Evolutionary conservation across 139 green algal species (phyloP).

Genomic region (Volvox reticuliferus): DNA sequence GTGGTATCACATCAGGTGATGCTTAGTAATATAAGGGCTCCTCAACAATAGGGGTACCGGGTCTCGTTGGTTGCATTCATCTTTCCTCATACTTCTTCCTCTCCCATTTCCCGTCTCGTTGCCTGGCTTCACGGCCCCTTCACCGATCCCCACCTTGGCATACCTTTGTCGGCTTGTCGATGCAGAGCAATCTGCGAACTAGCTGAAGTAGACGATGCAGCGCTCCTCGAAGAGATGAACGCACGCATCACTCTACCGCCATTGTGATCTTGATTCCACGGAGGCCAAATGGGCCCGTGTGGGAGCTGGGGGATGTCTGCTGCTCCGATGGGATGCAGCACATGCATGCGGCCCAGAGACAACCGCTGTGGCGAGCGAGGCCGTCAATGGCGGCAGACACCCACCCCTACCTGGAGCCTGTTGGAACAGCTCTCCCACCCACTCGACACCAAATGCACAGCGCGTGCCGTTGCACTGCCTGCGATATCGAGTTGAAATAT

Average conservation of each 20-base stretch:
- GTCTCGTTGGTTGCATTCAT: no score
- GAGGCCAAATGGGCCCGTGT: not conserved
- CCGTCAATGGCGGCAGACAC: not conserved
- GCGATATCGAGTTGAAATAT: no score
- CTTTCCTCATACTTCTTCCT: no score
- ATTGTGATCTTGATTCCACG: not conserved
- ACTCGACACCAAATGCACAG: no score
- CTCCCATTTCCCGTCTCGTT: no score
- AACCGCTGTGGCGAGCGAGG: not conserved
- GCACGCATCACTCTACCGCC: conserved; percentile 29
- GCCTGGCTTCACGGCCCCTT: not conserved
- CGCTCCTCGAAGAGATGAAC: conserved; percentile 63
- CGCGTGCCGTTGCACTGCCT: no score
- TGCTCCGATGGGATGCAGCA: not conserved
- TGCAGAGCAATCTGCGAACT: conserved; percentile 60
- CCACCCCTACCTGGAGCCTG: no score
- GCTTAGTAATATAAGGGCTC: no score
- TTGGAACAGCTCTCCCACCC: no score
- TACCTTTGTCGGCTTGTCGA: not conserved
- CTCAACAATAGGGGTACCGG: no score
- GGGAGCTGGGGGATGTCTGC: not conserved
- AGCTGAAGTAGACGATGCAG: conserved; percentile 61
- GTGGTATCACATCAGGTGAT: no score
- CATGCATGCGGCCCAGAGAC: not conserved
- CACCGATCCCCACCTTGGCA: not conserved